Evolutionary conservation across 108 stramenopile species (phyloP), one percentile per base, ranked within the genome.

Genomic region (Thalassiosira profunda): DNA sequence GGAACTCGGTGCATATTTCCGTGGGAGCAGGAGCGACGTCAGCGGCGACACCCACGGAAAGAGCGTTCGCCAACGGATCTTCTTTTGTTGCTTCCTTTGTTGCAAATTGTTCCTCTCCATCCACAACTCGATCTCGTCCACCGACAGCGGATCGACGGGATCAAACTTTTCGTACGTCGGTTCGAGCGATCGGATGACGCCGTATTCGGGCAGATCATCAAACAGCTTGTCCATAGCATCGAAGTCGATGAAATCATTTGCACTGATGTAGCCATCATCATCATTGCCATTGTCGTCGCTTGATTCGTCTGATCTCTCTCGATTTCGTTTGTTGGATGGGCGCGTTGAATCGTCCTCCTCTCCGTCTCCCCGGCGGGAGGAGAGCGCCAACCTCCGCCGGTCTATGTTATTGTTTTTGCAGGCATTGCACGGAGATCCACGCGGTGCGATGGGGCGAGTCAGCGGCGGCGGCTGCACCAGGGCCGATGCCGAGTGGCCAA

Each of bases 11-110:
- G 57, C 42, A 74, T 74, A 65, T 48, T 56, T 37, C 21, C 41
- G 49, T 11, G 75, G 75, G 12, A 76, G 24, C 12, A 76, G 42
- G 6, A 76, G 40, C 10, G 67, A 33, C 18, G 58, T 17, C 35
- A 68, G 5, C 15, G 75, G 75, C 21, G 45, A 61, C 10, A 67
- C n/a, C 67, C 67, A 76, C 8, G 75, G 75, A 29, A 76, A 76
- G 0, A 66, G 41, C 43, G 4, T 53, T 24, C 26, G 53, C 33
- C 58, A 40, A 9, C 48, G 8, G 44, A 24, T 11, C 20, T 42
- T 47, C 28, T 57, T 43, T 37, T 47, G 26, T 21, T 68, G 38
- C 38, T 63, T 17, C 20, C 51, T 61, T 45, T 51, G 53, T 48
- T 29, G 41, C 54, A 57, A 18, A 17, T 42, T 31, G 21, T 47